Base-by-base conservation (phyloP, 2,329 filamentous ascomycete species). In the Sclerotinia sclerotiorum region DNA sequence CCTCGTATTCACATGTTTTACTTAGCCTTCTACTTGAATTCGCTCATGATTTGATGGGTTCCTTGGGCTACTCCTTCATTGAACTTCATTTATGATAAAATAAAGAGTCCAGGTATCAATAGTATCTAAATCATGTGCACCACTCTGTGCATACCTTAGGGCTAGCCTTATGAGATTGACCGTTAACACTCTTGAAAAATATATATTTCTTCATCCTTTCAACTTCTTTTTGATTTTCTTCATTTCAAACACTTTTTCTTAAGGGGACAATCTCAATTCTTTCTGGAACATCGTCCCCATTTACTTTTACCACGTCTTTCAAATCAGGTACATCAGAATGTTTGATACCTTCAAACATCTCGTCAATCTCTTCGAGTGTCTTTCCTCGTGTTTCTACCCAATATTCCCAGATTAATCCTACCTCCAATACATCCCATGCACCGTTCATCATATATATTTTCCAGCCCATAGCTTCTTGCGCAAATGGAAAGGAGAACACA, bases 371-470 rank as follows among this genome's bases (percentile, higher is more conserved):
- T 57, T 79, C 78, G 4, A 79, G 70, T 1, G 77, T 78, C 67
- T 74, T 79, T 21, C 76, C 77, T 56, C 78, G 78, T 5, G 78
- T 80, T 69, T 79, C 77, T 7, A 79, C 75, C 77, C 76, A 79
- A 72, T 78, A n/a, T 5, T 42, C 32, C 39, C 60, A 68, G 7
- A 71, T 65, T 11, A 55, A 48, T 13, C 64, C 62, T 44, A 69
- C 35, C 29, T 65, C 65, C 10, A 69, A 65, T 8, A 68, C 55
- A 64, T 71, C 70, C 64, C 64, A 68, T 2, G 65, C 60, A 19
- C 54, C 70, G 44, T 84, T 84, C 65, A 84, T 77, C 72, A 84
- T 81, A 69, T 82, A 84, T 76, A 80, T 80, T 69, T 79, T 81
- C 80, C 80, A 83, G 1, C 80, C 81, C 32, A 83, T 82, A 42